phyloP scores from a whole-genome alignment of 257 asterid genomes.

The Ligustrum vulgare region DNA sequence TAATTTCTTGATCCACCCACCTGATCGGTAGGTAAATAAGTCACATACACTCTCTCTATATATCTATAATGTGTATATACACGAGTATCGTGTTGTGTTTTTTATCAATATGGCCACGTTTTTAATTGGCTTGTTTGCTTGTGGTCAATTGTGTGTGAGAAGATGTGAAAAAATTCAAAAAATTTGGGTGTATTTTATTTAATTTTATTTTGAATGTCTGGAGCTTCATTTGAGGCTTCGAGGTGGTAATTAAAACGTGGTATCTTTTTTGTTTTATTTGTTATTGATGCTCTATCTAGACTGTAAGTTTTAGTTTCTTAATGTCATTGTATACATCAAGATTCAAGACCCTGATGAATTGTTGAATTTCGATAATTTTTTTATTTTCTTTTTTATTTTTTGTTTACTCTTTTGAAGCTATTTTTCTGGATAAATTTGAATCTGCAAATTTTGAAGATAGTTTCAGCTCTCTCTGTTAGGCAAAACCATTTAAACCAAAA shows the following conservation, averaged over 20 bases:
- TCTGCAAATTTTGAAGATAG: background rate
- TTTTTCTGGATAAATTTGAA: background rate
- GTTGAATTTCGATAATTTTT: constrained; percentile 5
- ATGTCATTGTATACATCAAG: background rate
- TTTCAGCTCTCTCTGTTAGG: background rate
- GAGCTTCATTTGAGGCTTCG: constrained; percentile 21
- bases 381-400: background rate
- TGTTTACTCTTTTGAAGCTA: constrained; percentile 7
- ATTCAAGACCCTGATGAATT: background rate
- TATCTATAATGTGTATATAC: background rate
- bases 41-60: background rate
- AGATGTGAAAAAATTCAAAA: background rate
- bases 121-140: background rate
- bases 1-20: constrained; percentile 22
- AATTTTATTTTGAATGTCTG: background rate
- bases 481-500: background rate
- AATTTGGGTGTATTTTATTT: background rate
- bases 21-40: constrained; percentile 35
- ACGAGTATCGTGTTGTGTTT: background rate
- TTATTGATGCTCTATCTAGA: background rate
- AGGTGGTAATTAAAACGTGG: constrained; percentile 20
- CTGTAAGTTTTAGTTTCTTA: background rate
- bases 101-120: background rate
- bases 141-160: constrained; percentile 2
- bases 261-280: background rate